These are phyloP conservation scores for Colletotrichum somersetense DNA, from an alignment of 2,329 filamentous ascomycete species.

Conservation along the genomic window DNA sequence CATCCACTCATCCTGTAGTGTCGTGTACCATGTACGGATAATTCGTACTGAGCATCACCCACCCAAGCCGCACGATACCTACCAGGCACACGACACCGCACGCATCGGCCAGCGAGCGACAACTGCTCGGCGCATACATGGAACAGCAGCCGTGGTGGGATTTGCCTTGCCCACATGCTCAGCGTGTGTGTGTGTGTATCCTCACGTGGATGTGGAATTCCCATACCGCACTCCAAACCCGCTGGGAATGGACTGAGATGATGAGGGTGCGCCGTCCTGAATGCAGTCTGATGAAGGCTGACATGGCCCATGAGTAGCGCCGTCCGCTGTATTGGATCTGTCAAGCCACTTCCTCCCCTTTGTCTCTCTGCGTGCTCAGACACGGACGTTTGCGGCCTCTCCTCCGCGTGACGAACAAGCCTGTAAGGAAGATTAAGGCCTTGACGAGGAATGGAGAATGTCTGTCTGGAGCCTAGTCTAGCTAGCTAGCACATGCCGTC, in stretches of 20 bases:
- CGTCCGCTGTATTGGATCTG: slow-evolving; percentile 29
- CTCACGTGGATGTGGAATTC: slow-evolving; percentile 3
- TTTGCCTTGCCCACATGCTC: slow-evolving; percentile 14
- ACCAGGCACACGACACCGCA: neutral
- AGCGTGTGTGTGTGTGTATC: no score
- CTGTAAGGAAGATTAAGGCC: slow-evolving; percentile 18
- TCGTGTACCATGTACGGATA: no score
- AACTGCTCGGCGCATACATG: neutral
- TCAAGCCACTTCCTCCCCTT: slow-evolving; percentile 26
- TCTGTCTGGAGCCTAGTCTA: slow-evolving; percentile 15
- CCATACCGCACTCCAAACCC: neutral
- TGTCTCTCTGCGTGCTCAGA: slow-evolving; percentile 34
- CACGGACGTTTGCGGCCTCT: slow-evolving; percentile 25
- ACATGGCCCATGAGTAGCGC: slow-evolving; percentile 13
- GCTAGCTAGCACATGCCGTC: slow-evolving; percentile 1
- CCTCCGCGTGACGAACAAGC: slow-evolving; percentile 2
- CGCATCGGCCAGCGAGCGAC: neutral
- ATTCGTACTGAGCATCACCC: slow-evolving; percentile 1
- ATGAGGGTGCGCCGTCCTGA: slow-evolving; percentile 21
- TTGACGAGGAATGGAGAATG: slow-evolving; percentile 23
- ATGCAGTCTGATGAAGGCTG: slow-evolving; percentile 31
- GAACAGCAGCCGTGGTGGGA: neutral
- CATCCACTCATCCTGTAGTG: neutral
- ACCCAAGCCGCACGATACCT: slow-evolving; percentile 3
- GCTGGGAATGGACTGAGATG: slow-evolving; percentile 38